Percentiles rank a stretch among this genome's conserved stretches.
These are phyloP conservation scores for Carex pumila DNA, from an alignment of 176 grass and related monocot species.

Conservation along the genomic window DNA sequence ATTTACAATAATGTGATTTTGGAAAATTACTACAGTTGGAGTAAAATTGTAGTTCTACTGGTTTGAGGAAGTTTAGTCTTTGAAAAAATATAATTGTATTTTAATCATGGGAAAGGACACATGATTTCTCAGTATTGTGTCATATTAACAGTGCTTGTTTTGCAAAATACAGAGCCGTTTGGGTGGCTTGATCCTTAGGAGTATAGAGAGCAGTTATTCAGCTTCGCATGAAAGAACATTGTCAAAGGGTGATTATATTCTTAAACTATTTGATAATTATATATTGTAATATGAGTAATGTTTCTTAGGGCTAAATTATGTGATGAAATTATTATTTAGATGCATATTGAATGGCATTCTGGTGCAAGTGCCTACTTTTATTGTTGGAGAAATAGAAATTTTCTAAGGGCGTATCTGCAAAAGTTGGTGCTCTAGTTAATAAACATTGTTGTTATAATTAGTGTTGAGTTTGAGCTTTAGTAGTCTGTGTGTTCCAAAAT, in stretches of 20 bases:
- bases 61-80: not conserved
- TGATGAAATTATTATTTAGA: not conserved
- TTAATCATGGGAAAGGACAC: no score
- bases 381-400: not conserved
- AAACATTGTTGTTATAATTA: not conserved
- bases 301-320: no score
- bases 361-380: not conserved
- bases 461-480: not conserved
- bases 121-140: not conserved
- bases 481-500: not conserved
- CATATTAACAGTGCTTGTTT: conserved; percentile 6
- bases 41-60: not conserved
- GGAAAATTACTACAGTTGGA: not conserved
- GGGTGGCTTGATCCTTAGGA: conserved; percentile 31
- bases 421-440: not conserved
- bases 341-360: not conserved
- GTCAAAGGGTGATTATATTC: conserved; percentile 30
- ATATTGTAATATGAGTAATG: not conserved
- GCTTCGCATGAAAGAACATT: conserved; percentile 76
- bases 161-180: conserved; percentile 34
- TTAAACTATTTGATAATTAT: not conserved
- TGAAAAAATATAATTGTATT: no score
- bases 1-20: not conserved
- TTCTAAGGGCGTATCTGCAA: not conserved
- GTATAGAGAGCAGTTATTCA: conserved; percentile 49